phyloP scores from a whole-genome alignment of 371 early-diverging fungal genomes.

The Chytridium lagenaria region DNA sequence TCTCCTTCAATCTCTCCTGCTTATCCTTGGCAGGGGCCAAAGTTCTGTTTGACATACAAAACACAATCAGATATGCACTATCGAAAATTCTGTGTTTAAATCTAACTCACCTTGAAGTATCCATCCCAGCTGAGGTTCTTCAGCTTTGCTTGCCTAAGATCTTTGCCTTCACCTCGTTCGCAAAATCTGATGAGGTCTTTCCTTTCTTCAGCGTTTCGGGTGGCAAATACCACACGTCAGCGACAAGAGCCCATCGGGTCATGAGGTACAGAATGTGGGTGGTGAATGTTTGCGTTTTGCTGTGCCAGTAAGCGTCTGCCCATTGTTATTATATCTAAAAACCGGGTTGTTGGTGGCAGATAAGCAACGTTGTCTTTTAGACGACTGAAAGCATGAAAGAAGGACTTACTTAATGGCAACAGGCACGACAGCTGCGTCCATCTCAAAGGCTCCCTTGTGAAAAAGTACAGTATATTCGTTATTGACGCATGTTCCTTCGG shows the following conservation, averaged over 20 bases:
- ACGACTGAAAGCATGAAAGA: not conserved
- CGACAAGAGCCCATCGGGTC: slow-evolving; percentile 68
- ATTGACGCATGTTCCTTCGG: slow-evolving; percentile 91
- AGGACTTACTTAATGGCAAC: slow-evolving; percentile 66
- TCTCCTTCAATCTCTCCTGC: slow-evolving; percentile 48
- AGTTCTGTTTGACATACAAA: slow-evolving; percentile 31
- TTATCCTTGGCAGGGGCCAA: slow-evolving; percentile 53
- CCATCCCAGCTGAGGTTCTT: slow-evolving; percentile 72
- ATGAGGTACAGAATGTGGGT: slow-evolving; percentile 73
- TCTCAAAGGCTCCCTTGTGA: slow-evolving; percentile 88
- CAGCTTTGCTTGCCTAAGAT: slow-evolving; percentile 62
- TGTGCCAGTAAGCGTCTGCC: slow-evolving; percentile 78
- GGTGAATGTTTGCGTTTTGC: slow-evolving; percentile 66
- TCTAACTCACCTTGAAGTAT: slow-evolving; percentile 62
- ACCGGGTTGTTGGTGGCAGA: too few species aligned
- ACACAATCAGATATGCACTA: not conserved
- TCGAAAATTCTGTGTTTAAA: too few species aligned
- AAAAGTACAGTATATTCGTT: slow-evolving; percentile 83
- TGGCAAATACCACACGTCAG: slow-evolving; percentile 58
- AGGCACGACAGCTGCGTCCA: slow-evolving; percentile 71
- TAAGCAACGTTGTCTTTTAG: not conserved
- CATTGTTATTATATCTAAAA: slow-evolving; percentile 57
- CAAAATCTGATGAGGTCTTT: slow-evolving; percentile 63
- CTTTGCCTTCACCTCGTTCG: slow-evolving; percentile 62
- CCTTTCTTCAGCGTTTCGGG: slow-evolving; percentile 40